Evolutionary conservation across 2,329 filamentous ascomycete species (phyloP).

Genomic region (Sclerotinia glacialis): DNA sequence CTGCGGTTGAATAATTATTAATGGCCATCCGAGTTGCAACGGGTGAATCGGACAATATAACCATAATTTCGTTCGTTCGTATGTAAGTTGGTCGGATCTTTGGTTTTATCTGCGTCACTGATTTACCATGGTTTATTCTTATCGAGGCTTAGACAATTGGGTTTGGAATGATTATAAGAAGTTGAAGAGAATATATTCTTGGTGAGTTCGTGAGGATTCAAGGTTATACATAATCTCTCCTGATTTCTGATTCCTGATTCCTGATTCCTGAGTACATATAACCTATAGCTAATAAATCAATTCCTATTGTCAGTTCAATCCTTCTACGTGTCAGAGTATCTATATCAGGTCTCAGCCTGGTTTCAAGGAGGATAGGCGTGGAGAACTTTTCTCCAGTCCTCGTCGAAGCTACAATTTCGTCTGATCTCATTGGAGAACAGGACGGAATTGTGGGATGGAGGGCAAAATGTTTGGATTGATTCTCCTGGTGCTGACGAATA

Average conservation of each 20-base stretch:
- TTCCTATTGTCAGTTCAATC: not conserved
- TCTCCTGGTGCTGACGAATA: not conserved
- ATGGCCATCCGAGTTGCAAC: not conserved
- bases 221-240: no score
- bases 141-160: slow-evolving; percentile 8
- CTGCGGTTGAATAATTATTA: not conserved
- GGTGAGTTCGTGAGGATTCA: not conserved
- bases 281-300: not conserved
- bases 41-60: slow-evolving; percentile 15
- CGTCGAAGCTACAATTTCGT: not conserved
- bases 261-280: not conserved
- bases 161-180: not conserved
- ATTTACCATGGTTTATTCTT: slow-evolving; percentile 7
- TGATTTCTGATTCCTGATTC: not conserved
- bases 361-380: slow-evolving; percentile 6
- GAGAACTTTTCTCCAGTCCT: not conserved
- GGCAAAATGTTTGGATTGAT: not conserved
- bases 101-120: slow-evolving; percentile 6
- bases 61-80: slow-evolving; percentile 17
- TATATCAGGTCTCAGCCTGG: slow-evolving; percentile 2
- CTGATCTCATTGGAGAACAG: not conserved
- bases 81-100: not conserved
- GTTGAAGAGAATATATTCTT: not conserved
- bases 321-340: slow-evolving; percentile 12
- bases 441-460: slow-evolving; percentile 5